Conservation (phyloP, 768 basidiomycete genomes). For the Dioszegia aurantiaca region DNA sequence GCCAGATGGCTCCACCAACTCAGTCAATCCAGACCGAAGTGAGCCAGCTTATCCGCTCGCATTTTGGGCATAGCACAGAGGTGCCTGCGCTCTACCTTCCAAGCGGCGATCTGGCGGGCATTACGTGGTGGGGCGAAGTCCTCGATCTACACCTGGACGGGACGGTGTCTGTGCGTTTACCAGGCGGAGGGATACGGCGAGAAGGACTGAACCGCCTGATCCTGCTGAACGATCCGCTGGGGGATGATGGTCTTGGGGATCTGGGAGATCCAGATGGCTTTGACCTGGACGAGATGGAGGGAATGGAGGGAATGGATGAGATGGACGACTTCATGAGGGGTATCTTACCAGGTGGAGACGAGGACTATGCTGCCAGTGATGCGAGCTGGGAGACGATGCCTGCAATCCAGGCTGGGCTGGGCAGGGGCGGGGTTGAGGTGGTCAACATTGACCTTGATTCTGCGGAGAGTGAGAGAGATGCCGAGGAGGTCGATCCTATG, state of each 20-base stretch:
- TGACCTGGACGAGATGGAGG: background rate
- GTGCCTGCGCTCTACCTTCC: constrained; percentile 14
- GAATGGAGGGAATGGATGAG: constrained; percentile 21
- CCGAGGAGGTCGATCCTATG: constrained; percentile 33
- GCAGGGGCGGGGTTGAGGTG: background rate
- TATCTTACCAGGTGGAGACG: background rate
- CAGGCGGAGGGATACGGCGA: constrained; percentile 57
- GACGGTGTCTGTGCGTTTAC: constrained; percentile 60
- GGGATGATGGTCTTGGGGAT: constrained; percentile 55
- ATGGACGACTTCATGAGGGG: constrained; percentile 11
- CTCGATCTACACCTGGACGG: constrained; percentile 56
- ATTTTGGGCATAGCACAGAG: constrained; percentile 2
- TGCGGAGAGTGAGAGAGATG: constrained; percentile 14
- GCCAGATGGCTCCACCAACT: constrained; percentile 67
- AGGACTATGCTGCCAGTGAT: background rate
- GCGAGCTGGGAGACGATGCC: constrained; percentile 1
- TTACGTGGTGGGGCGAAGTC: constrained; percentile 89
- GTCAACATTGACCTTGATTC: constrained; percentile 44
- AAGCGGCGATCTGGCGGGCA: constrained; percentile 49
- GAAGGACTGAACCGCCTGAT: constrained; percentile 70
- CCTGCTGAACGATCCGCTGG: constrained; percentile 67
- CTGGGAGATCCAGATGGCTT: no score
- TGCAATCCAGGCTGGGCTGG: no score
- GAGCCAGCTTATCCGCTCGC: constrained; percentile 16
- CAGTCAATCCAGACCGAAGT: constrained; percentile 28